Base-by-base conservation (phyloP, 306 rosid species). In the Bauhinia variegata region DNA sequence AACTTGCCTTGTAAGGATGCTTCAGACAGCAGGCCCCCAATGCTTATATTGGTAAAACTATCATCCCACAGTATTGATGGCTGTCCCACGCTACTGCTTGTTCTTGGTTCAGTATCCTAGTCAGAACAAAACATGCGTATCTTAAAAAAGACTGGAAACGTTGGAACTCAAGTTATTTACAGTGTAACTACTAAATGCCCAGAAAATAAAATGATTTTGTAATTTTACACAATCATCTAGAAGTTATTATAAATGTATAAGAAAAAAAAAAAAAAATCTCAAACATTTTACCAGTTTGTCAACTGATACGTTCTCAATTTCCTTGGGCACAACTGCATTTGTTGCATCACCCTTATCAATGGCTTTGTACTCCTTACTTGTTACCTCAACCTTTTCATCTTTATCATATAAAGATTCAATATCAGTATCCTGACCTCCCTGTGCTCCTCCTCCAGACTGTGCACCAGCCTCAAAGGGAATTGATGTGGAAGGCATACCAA, bases 11-110 rank as follows among this genome's bases (percentile, higher is more conserved):
- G 79, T 43, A 87, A 73, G 53, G 96, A 89, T 73, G 80, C 87
- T 77, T 81, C 93, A 54, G 93, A 83, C 14, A 89, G 65, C 53
- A 85, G 78, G 59, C 82, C 86, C 32, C 91, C 96, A 56, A 84
- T 60, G 78, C 91, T 87, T 71, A 76, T 82, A 77, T 84, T 74
- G 59, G 79, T 52, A 48, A 67, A 68, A 70, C 62, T 54, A 73
- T 91, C 87, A 38, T 38, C 7, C 79, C 81, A 77, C 54, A 50
- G 67, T 28, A 48, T 34, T 48, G 77, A 67, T 68, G 81, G 62
- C 58, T 74, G 82, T 65, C 66, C 71, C 70, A 60, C 60, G 65
- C 75, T 67, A 19, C 50, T 71, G 30, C 83, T 73, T 42, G 54
- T 34, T 63, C 60, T 56, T 53, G 36, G 81, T 61, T 71, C 80